These are phyloP conservation scores for Tillandsia leiboldiana DNA, from an alignment of 176 grass and related monocot genomes.

Conservation along the genomic window DNA sequence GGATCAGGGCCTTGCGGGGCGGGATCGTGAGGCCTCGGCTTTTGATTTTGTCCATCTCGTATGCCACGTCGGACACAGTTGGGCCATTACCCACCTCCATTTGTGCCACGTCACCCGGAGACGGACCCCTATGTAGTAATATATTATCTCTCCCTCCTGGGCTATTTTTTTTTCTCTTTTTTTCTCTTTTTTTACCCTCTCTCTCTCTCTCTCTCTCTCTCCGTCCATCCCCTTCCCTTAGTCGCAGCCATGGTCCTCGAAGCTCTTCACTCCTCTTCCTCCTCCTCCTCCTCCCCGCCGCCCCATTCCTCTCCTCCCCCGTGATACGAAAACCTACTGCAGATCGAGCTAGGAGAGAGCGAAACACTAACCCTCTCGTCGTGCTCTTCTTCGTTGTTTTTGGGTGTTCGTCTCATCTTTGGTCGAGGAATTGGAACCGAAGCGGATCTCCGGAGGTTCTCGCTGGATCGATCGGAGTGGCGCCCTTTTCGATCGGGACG, in stretches of 20 bases:
- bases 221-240: too few relatives aligned
- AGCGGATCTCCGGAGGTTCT: not conserved
- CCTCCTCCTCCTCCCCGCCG: not conserved
- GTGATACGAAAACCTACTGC: not conserved
- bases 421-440: too few relatives aligned
- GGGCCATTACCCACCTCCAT: constrained; percentile 39
- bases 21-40: constrained; percentile 38
- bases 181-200: too few relatives aligned
- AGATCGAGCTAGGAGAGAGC: not conserved
- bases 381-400: not conserved
- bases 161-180: not conserved
- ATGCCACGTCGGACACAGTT: constrained; percentile 6
- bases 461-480: too few relatives aligned
- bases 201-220: constrained; percentile 1
- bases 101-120: constrained; percentile 51
- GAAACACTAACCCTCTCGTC: not conserved
- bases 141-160: constrained; percentile 14
- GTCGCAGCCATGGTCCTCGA: too few relatives aligned
- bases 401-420: too few relatives aligned
- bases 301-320: not conserved
- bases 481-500: not conserved
- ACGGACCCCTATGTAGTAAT: constrained; percentile 14
- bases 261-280: not conserved
- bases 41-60: constrained; percentile 59
- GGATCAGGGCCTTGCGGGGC: constrained; percentile 12